A percentile compares a stretch with the other conserved stretches of the same genome.
Conservation (phyloP, 2,329 filamentous ascomycete genomes). For the Diaporthe citrichinensis region DNA sequence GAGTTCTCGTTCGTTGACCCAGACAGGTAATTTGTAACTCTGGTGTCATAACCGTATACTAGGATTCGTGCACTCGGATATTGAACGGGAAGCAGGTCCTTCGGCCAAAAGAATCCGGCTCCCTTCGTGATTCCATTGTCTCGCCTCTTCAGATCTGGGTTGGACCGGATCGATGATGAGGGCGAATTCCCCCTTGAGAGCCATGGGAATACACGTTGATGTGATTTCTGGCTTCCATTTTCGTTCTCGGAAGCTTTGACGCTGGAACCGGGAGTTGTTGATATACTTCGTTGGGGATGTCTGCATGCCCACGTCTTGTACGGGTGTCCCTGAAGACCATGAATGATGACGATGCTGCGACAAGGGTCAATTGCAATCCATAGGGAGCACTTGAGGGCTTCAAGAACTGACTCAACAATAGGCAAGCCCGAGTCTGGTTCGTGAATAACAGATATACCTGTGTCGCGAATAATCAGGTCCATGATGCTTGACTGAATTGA, state of each 20-base stretch:
- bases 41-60: slow-evolving; percentile 3
- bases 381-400: background rate
- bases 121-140: background rate
- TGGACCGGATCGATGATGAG: background rate
- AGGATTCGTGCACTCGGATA: background rate
- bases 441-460: background rate
- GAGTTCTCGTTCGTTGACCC: background rate
- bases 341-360: background rate
- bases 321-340: slow-evolving; percentile 3
- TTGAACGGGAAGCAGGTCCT: background rate
- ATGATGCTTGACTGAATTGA: background rate
- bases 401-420: background rate
- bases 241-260: background rate
- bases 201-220: background rate
- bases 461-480: background rate
- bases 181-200: background rate
- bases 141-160: background rate
- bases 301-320: slow-evolving; percentile 18
- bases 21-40: background rate
- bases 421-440: background rate
- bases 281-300: no score
- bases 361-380: background rate
- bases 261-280: background rate
- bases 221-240: background rate
- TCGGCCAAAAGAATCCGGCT: background rate